These are phyloP conservation scores for Pinus tabuliformis DNA, from an alignment of 75 land plant genomes.

Conservation along the genomic window DNA sequence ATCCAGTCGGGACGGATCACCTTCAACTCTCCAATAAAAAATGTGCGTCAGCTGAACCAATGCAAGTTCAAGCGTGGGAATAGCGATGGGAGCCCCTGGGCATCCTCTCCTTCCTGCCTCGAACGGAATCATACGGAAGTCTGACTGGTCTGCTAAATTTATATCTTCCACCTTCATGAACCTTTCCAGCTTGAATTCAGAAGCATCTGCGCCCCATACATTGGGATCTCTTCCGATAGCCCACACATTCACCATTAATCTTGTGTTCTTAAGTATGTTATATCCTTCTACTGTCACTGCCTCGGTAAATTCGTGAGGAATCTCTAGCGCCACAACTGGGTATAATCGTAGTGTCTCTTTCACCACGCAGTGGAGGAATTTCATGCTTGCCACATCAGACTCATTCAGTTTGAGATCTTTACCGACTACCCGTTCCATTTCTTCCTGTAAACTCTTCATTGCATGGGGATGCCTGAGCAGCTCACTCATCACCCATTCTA, in stretches of 20 bases:
- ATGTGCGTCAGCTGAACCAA: constrained; percentile 15
- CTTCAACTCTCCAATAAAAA: constrained; percentile 12
- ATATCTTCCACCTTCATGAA: neutral
- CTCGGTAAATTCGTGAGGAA: constrained; percentile 3
- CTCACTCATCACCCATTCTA: constrained; percentile 4
- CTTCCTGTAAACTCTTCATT: neutral
- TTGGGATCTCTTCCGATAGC: constrained; percentile 9
- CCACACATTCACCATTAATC: constrained; percentile 9
- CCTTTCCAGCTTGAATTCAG: neutral
- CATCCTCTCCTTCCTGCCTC: constrained; percentile 25
- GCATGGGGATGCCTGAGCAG: neutral
- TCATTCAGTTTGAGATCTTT: neutral
- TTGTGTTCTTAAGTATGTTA: neutral
- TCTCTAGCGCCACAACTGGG: constrained; percentile 1
- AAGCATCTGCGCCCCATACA: neutral
- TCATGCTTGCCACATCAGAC: constrained; percentile 10
- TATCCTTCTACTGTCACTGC: neutral
- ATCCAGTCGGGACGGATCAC: neutral
- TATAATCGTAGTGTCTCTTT: constrained; percentile 17
- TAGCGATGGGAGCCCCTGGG: constrained; percentile 18
- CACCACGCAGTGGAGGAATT: constrained; percentile 12
- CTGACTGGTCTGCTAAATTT: neutral
- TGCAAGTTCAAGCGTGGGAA: constrained; percentile 4
- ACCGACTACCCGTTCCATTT: constrained; percentile 1
- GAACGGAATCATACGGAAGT: constrained; percentile 21